These are phyloP conservation scores for Apiospora pterosperma DNA, from an alignment of 2,329 filamentous ascomycete species.

Conservation along the genomic window DNA sequence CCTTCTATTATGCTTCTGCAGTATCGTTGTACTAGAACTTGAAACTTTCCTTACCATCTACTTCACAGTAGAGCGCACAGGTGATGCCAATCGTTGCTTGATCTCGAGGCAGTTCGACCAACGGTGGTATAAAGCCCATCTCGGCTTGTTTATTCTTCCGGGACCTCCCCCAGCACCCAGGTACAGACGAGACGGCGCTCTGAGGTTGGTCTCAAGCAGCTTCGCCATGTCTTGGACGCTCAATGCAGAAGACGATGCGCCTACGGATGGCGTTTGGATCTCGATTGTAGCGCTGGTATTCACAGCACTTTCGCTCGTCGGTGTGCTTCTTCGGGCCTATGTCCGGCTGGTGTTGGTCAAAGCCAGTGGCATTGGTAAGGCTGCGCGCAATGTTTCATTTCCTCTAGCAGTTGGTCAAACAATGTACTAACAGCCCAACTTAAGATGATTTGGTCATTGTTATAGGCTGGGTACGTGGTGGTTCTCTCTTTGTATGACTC, in stretches of 20 bases:
- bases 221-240: slow-evolving; percentile 33
- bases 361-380: slow-evolving; percentile 31
- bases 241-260: slow-evolving; percentile 29
- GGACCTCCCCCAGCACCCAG: background rate
- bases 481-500: background rate
- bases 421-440: slow-evolving; percentile 4
- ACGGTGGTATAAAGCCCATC: background rate
- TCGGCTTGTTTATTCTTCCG: background rate
- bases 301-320: slow-evolving; percentile 26
- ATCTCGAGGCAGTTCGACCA: background rate
- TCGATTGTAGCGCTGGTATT: slow-evolving; percentile 25
- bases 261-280: slow-evolving; percentile 31
- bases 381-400: no score
- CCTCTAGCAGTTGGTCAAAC: background rate
- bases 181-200: background rate
- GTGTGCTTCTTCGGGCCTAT: slow-evolving; percentile 30
- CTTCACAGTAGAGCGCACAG: background rate
- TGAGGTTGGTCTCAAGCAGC: no score
- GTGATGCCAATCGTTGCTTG: background rate
- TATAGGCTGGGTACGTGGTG: slow-evolving; percentile 22
- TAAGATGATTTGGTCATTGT: slow-evolving; percentile 29
- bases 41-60: background rate
- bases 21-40: background rate
- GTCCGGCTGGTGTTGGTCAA: slow-evolving; percentile 31
- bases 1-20: background rate